Base-by-base conservation (phyloP, 495 filamentous ascomycete genomes). In the Podospora pseudopauciseta region DNA sequence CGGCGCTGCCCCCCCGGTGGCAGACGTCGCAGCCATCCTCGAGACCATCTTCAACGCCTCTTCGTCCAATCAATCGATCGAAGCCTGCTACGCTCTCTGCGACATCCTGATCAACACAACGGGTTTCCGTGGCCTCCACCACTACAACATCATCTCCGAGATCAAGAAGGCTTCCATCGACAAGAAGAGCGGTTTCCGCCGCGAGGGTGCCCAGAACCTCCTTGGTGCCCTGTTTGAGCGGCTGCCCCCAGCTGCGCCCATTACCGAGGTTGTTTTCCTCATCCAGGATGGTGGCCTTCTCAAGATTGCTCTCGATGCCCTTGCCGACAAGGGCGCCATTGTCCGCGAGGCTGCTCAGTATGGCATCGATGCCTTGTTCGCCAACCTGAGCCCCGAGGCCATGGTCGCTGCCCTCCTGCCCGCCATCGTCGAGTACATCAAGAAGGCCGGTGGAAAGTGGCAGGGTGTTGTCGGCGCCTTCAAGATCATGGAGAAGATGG, bases 181-280 rank as follows among this genome's bases (percentile, higher is more conserved):
- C 81, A 99, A 97, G 87, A 99, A 99, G 84, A 93, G 89, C 81
- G 91, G 90, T 6, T 83, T 88, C 65, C 87, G 86, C 70, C 86
- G 96, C 67, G 95, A 98, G 79, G 92, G 95, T 75, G 91, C 94
- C 62, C 96, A 98, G 88, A 93, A 97, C 74, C 89, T 96, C 64
- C 86, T 97, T 58, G 96, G 95, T 64, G 95, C 95, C 65, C 76
- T 99, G 18, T 93, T 97, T 73, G 95, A 99, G 81, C 88, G 88
- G 19, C 90, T 97, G 76, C 92, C 93, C 26, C 84, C 85, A 13
- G 86, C 88, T 61, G 90, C 94, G 71, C 90, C 87, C 20, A 79
- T 92, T 64, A 92, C 87, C 77, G 96, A 98, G 79, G 85, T 91
- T 28, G 79, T 92, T 27, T 90, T 98, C 73, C 80, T 97, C 26